These are phyloP conservation scores for Neofusicoccum sp. DNA, from an alignment of 2,329 filamentous ascomycete genomes.

Conservation along the genomic window DNA sequence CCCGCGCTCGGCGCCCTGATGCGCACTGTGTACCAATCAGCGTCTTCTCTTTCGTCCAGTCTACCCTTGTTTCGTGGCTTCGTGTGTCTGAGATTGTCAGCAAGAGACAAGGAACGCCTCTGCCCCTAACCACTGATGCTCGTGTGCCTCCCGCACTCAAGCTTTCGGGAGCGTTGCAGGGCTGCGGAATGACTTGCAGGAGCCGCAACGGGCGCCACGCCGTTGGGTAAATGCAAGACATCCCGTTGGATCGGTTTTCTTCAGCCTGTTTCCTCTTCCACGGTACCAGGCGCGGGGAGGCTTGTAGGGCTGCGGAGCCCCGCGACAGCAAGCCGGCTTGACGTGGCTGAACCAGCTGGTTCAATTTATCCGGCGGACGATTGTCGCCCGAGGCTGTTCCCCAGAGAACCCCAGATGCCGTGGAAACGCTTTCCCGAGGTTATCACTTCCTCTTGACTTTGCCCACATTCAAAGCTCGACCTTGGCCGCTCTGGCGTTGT, in stretches of 20 bases:
- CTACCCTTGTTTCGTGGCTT: neutral
- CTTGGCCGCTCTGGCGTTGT: no score
- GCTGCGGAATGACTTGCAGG: neutral
- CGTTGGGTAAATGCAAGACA: neutral
- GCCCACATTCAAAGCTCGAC: no score
- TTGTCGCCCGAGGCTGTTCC: no score
- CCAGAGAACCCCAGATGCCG: no score
- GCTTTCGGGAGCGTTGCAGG: slow-evolving; percentile 9
- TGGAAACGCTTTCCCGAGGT: no score
- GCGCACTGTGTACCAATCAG: neutral
- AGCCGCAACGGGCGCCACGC: slow-evolving; percentile 1
- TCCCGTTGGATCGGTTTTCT: neutral
- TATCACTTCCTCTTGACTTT: no score
- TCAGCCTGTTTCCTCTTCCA: neutral
- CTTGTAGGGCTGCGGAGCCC: neutral
- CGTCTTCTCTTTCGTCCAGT: neutral
- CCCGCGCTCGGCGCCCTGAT: neutral
- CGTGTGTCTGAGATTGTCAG: neutral
- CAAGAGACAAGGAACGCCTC: neutral
- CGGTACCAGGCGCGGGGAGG: slow-evolving; percentile 1
- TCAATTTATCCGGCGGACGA: no score
- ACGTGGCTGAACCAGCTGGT: neutral
- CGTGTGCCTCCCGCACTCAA: neutral
- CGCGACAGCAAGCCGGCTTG: neutral
- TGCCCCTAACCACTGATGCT: neutral